These are phyloP conservation scores for Lactarius quietus DNA, from an alignment of 768 basidiomycete species.

Conservation along the genomic window DNA sequence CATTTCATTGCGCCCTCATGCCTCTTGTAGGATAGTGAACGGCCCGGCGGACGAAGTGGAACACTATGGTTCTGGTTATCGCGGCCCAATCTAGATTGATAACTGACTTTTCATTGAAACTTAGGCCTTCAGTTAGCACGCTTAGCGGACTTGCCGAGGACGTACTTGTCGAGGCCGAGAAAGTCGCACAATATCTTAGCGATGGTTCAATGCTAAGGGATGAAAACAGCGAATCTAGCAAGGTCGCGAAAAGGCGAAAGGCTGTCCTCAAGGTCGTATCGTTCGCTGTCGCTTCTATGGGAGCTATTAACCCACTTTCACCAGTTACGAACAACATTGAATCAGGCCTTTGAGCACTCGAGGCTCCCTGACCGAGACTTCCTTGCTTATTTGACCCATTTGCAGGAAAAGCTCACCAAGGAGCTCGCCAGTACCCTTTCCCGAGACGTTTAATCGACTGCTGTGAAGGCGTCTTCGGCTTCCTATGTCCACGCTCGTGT, in stretches of 20 bases:
- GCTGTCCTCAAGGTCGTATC: conserved; percentile 52
- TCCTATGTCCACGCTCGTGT: background rate
- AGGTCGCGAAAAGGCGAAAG: conserved; percentile 59
- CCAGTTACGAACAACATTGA: conserved; percentile 71
- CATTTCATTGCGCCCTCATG: background rate
- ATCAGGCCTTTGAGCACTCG: conserved; percentile 68
- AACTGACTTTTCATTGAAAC: conserved; percentile 1
- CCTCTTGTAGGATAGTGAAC: conserved; percentile 59
- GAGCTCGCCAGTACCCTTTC: conserved; percentile 43
- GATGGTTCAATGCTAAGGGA: conserved; percentile 54
- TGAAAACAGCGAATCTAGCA: conserved; percentile 58
- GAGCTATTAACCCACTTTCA: background rate
- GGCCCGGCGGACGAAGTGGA: conserved; percentile 56
- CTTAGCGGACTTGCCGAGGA: conserved; percentile 80
- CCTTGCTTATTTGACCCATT: conserved; percentile 55
- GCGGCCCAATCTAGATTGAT: background rate
- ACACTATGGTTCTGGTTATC: conserved; percentile 63
- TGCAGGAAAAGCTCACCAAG: conserved; percentile 68
- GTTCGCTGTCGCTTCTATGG: background rate
- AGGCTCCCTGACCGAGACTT: conserved; percentile 71
- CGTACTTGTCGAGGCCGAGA: conserved; percentile 58
- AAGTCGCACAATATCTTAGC: conserved; percentile 57
- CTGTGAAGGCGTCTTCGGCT: background rate
- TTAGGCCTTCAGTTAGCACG: conserved; percentile 85
- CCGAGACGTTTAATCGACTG: background rate